These are phyloP conservation scores for Calvatia gigantea DNA, from an alignment of 768 basidiomycete species.

Conservation along the genomic window DNA sequence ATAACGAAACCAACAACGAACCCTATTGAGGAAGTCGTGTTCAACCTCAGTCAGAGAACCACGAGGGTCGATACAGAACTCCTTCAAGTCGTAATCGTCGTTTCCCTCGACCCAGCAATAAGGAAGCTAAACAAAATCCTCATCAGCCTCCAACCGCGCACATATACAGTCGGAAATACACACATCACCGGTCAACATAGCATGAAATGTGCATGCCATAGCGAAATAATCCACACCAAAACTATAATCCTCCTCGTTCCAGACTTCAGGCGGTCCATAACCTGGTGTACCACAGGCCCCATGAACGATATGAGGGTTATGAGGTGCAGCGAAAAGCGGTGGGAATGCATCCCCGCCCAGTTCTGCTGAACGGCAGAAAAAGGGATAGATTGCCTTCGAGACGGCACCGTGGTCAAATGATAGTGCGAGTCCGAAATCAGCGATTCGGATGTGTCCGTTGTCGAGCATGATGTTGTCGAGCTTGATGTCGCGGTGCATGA, in stretches of 20 bases:
- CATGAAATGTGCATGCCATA: background rate
- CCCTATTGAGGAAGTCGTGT: background rate
- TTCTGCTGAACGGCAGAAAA: background rate
- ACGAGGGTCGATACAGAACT: background rate
- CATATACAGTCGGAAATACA: background rate
- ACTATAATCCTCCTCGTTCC: background rate
- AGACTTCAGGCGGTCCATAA: background rate
- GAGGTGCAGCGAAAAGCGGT: background rate
- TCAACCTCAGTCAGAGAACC: background rate
- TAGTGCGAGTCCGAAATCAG: background rate
- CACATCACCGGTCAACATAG: background rate
- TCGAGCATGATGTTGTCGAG: background rate
- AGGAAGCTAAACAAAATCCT: background rate
- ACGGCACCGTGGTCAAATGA: background rate
- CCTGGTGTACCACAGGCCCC: background rate
- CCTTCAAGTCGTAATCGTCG: background rate
- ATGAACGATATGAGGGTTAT: background rate
- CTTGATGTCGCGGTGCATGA: background rate
- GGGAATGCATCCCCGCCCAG: background rate
- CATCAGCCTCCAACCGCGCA: background rate
- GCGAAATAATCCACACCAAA: background rate
- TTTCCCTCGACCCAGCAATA: background rate
- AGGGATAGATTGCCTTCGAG: background rate
- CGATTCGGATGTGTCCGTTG: background rate
- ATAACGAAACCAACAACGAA: background rate